Evolutionary conservation across 305 asterid species (phyloP).

Genomic region (Ajuga reptans): DNA sequence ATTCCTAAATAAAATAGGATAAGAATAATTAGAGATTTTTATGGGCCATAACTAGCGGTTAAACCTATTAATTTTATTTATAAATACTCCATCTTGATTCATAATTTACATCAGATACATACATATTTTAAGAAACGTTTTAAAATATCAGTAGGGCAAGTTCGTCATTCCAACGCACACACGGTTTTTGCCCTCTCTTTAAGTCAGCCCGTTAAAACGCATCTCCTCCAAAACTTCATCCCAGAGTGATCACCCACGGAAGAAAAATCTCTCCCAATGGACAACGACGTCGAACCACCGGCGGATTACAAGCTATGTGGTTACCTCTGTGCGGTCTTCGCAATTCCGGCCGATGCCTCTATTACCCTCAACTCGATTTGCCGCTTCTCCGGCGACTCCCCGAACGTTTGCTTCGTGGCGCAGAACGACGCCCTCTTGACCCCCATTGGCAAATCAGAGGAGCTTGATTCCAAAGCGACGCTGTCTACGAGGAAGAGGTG

Average conservation of each 20-base stretch:
- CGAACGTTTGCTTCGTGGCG: constrained; percentile 33
- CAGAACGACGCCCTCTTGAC: constrained; percentile 36
- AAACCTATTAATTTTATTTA: too few relatives aligned
- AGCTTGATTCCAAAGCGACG: constrained; percentile 19
- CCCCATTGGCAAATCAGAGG: constrained; percentile 30
- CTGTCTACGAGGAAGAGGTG: constrained; percentile 38
- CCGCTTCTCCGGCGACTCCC: constrained; percentile 33
- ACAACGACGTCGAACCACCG: constrained; percentile 29
- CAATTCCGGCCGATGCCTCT: constrained; percentile 24
- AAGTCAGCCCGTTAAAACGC: neutral
- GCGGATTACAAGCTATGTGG: constrained; percentile 70
- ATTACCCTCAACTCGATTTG: constrained; percentile 43
- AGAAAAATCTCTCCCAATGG: constrained; percentile 23
- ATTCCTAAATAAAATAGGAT: too few relatives aligned
- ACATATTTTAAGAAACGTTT: too few relatives aligned
- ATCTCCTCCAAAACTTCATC: neutral
- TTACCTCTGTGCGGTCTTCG: constrained; percentile 44
- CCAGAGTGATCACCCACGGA: neutral
- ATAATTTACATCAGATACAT: too few relatives aligned
- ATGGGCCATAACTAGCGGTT: too few relatives aligned
- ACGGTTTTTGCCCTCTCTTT: neutral
- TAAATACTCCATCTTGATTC: too few relatives aligned
- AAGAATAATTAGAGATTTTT: too few relatives aligned
- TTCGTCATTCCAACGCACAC: neutral
- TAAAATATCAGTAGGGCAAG: neutral